Base-by-base conservation (phyloP, 2,329 filamentous ascomycete genomes). In the Ophiostoma novo-ulmi region DNA sequence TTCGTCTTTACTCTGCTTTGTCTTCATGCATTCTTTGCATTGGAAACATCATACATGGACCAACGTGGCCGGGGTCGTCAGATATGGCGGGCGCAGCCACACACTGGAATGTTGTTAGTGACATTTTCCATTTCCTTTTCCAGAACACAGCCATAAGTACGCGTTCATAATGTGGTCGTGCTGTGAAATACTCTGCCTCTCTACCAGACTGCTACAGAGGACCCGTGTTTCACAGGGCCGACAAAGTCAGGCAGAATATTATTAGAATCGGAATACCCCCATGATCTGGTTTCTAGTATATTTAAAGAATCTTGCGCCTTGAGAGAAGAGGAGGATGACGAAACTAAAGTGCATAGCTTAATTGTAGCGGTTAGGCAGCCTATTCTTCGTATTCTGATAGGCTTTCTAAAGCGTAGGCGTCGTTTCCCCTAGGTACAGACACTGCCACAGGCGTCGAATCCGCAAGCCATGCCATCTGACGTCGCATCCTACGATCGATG, bases 1-100 rank as follows among this genome's bases (percentile, higher is more conserved):
- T 48, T 48, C 44, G 44, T 48, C 44, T 48, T 58, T 58, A 58
- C 52, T 58, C 52, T 31, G 52, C 52, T 58, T 58, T 58, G 52
- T 58, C 22, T 22, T 58, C 11, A 58, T 58, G 52, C 52, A 58
- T 58, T 58, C 52, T 58, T 26, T 58, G 52, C 10, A 31, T 26
- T 58, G 52, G 11, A 58, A 58, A 31, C 52, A 58, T 58, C 22
- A 58, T 31, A 26, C 22, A 58, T 58, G 31, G 22, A 26, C 52
- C 52, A 58, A 63, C 26, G 58, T 63, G 58, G 58, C 58, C 26
- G 58, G 55, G 58, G 58, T 26, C 20, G 58, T 35, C 26, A 31
- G 58, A 63, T 63, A 20, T 26, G 26, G 13, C 58, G 26, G 58
- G 58, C 58, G 22, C 58, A 58, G 52, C 52, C 52, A 63, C 58